Evolutionary conservation across 257 asterid species (phyloP), one percentile per base, ranked within the genome.

Genomic region (Solanum pinnatisectum): DNA sequence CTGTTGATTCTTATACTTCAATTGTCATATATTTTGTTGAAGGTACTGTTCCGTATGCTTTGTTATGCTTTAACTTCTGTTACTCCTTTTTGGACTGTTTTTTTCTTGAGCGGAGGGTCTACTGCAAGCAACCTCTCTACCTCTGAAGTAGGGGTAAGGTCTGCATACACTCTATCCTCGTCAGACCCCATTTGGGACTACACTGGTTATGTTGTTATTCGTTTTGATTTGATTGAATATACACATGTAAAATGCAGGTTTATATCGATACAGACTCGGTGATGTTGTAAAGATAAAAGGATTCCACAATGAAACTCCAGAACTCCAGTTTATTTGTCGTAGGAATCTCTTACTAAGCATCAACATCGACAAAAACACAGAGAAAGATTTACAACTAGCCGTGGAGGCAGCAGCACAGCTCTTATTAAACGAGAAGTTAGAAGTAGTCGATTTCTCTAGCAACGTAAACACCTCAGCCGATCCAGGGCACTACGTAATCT

Each of bases 311-410:
- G 76, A 92, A 15, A 96, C 99, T 16, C 99, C 99, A 0, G 95
- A 94, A 90, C 96, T 97, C 73, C 98, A 95, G 36, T 97, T 96
- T 89, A 78, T 97, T 30, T 96, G 99, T 93, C 82, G 99, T 84
- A 92, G 95, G 63, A 96, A 94, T 87, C 99, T 97, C 59, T 95
- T 96, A 2, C 95, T 97, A 56, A 92, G 93, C 10, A 88, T 97
- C 81, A 97, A 96, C 95, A 96, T 97, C 8, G 99, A 97, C 95
- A 97, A 97, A 88, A 97, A 94, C 93, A 96, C 98, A 0, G 99
- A 97, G 92, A 97, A 95, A 91, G 99, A 97, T 52, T 87, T 97
- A 14, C 99, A 97, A 88, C 37, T 95, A 60, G 91, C 98, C 0
- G 99, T 97, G 3, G 99, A 96, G 71, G 92, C 94, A 2, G 99